Base-by-base conservation (phyloP, 345 rosid species). In the Salix koriyanagi region DNA sequence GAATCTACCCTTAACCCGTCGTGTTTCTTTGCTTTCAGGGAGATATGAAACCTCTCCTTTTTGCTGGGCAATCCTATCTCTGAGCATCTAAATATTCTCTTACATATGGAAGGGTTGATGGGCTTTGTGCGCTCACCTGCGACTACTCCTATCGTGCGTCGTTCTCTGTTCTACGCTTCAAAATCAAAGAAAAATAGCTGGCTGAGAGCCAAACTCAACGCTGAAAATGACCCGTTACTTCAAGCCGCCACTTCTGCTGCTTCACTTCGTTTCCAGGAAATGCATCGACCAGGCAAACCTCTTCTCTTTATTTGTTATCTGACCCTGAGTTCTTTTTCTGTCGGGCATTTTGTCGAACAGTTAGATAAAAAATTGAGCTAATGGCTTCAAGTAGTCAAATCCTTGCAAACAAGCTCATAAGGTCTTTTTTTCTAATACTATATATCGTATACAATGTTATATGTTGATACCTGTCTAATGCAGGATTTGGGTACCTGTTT, bases 181-280 rank as follows among this genome's bases (percentile, higher is more conserved):
- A 67, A 67, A 78, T 76, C 61, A 12, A 75, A 75, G 79, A 73
- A 62, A 62, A 56, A 54, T 42, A 69, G 77, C 6, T 26, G 52
- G 50, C 71, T 83, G 81, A 82, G 83, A 81, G 92, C 96, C 6
- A 81, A 83, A 32, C 82, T 76, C 61, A 81, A 76, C 73, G 82
- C 84, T 21, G 93, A 86, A 28, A 74, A 71, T 41, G 93, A 90
- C 83, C 91, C 91, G 58, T 85, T 88, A 73, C 79, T 91, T 76
- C 89, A 84, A 60, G 81, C 91, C 34, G 93, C 98, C 69, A 48
- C 87, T 16, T 8, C 76, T 46, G 88, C 91, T 12, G 98, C 96
- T 46, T 88, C 93, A 60, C 89, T 91, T 73, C 96, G 99, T 72
- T 87, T 90, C 21, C 93, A 81, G 81, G 99, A 95, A 86, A 91